phyloP scores from a whole-genome alignment of 192 early-diverging fungal genomes.

The Coemansia sp. region DNA sequence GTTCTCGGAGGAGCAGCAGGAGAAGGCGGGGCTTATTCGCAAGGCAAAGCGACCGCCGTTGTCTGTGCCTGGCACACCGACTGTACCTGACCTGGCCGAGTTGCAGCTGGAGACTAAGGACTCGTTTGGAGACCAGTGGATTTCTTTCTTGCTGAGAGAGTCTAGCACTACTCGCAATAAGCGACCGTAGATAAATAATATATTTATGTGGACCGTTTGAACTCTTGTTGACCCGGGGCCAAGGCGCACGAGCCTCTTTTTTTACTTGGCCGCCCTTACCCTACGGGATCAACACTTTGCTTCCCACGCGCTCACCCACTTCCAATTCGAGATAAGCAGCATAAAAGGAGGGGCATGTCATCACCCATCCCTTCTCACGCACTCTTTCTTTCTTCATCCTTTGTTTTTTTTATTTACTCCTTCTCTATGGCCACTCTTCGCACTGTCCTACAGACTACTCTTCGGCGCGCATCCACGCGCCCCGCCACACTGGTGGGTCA shows the following conservation, averaged over 20 bases:
- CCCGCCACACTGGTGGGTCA: not conserved
- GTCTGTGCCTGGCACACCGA: conserved; percentile 56
- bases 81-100: conserved; percentile 29
- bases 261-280: not conserved
- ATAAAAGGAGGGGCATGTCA: not conserved
- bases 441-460: not conserved
- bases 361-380: not conserved
- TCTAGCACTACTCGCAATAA: conserved; percentile 41
- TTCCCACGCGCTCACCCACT: conserved; percentile 4
- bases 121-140: conserved; percentile 82
- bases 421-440: not conserved
- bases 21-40: conserved; percentile 76
- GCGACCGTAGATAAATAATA: conserved; percentile 5
- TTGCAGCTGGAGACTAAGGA: conserved; percentile 54
- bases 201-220: not conserved
- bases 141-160: conserved; percentile 76
- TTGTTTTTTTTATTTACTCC: not conserved
- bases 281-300: not conserved
- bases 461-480: not conserved
- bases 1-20: conserved; percentile 87
- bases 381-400: not conserved
- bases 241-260: not conserved
- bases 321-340: not conserved
- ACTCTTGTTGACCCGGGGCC: not conserved
- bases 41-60: conserved; percentile 55